phyloP scores from a whole-genome alignment of 2,329 filamentous ascomycete species.

The Pseudogymnoascus sp. region DNA sequence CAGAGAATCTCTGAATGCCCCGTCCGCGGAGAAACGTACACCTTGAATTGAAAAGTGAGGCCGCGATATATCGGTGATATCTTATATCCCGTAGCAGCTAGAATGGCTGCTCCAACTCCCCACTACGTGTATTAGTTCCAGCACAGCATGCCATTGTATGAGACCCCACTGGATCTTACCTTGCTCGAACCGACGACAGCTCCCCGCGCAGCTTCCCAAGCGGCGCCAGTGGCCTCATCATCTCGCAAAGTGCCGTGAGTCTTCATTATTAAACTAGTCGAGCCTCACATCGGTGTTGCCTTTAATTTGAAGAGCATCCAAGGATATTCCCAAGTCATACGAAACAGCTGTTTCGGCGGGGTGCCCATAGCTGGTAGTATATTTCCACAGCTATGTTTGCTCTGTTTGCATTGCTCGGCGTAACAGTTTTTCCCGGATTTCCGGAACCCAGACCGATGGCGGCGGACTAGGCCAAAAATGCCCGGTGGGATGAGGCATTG shows the following conservation, averaged over 20 bases:
- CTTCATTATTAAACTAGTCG: constrained; percentile 32
- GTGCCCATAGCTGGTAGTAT: not conserved
- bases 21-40: constrained; percentile 41
- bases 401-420: constrained; percentile 6
- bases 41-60: constrained; percentile 67
- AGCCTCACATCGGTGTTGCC: not conserved
- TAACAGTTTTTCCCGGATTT: not conserved
- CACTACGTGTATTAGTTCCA: constrained; percentile 38
- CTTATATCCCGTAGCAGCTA: constrained; percentile 53
- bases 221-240: constrained; percentile 59
- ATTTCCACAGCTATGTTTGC: constrained; percentile 1
- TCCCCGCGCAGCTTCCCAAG: constrained; percentile 62
- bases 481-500: constrained; percentile 2
- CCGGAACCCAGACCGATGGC: not conserved
- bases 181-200: constrained; percentile 58
- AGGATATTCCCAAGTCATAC: not conserved
- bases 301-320: not conserved
- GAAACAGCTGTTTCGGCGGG: constrained; percentile 3
- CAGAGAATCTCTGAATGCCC: not conserved
- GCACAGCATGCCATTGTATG: not conserved
- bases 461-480: constrained; percentile 6
- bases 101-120: constrained; percentile 55
- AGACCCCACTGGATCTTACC: constrained; percentile 30
- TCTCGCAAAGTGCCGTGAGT: constrained; percentile 50
- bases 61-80: constrained; percentile 65